These are phyloP conservation scores for Zizania palustris DNA, from an alignment of 202 grass and related monocot genomes.

Conservation along the genomic window DNA sequence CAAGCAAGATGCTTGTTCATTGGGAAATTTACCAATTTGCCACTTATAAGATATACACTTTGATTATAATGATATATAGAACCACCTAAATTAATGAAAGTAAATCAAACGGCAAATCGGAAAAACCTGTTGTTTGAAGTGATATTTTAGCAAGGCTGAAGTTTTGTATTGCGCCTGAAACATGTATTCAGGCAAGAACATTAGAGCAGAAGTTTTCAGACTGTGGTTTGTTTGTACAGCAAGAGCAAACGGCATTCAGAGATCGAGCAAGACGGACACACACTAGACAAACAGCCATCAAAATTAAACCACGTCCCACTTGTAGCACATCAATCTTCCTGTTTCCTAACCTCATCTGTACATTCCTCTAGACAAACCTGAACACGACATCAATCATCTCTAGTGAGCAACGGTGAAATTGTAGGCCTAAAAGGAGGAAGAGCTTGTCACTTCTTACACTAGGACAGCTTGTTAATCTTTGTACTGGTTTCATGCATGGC, in stretches of 20 bases:
- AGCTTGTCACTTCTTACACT: conserved; percentile 27
- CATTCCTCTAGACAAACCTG: conserved; percentile 40
- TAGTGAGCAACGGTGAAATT: not conserved
- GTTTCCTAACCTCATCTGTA: conserved; percentile 48
- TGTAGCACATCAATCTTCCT: conserved; percentile 15
- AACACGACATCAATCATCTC: conserved; percentile 27
- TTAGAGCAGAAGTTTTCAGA: too few species aligned
- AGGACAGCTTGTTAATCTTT: conserved; percentile 43
- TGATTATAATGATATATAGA: too few species aligned
- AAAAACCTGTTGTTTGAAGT: too few species aligned
- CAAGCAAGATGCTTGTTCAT: too few species aligned
- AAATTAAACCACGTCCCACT: not conserved
- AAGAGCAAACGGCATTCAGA: not conserved
- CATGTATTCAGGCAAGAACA: too few species aligned
- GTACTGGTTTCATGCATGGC: conserved; percentile 32
- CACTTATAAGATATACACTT: too few species aligned
- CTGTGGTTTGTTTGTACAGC: too few species aligned
- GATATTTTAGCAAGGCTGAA: too few species aligned
- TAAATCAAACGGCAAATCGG: too few species aligned
- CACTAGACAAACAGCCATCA: not conserved
- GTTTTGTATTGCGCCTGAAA: too few species aligned
- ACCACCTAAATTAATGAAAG: too few species aligned
- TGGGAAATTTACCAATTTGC: too few species aligned
- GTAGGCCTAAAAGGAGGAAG: conserved; percentile 18
- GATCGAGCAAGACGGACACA: not conserved